A percentile compares a stretch with the other conserved stretches of the same genome.
Evolutionary conservation across 2,329 filamentous ascomycete genomes (phyloP).

Genomic region (Colletotrichum falcatum): DNA sequence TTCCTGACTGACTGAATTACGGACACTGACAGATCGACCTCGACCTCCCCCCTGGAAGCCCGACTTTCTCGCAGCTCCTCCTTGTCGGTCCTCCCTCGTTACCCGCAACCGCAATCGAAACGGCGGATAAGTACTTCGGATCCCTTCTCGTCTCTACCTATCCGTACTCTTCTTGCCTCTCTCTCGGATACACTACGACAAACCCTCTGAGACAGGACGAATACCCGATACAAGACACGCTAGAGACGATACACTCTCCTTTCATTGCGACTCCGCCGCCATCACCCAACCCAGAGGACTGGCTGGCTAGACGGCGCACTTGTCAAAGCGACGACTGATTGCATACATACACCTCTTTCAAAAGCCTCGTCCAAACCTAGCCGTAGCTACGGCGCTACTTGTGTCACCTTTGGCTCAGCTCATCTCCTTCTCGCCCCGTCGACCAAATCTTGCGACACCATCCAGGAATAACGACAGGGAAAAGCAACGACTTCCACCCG

Average conservation of each 20-base stretch:
- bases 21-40: background rate
- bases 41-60: background rate
- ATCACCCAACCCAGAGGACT: background rate
- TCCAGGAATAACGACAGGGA: constrained; percentile 8
- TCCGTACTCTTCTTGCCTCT: background rate
- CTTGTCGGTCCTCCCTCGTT: background rate
- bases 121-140: constrained; percentile 5
- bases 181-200: constrained; percentile 1
- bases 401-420: background rate
- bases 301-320: constrained; percentile 1
- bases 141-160: background rate
- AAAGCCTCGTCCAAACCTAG: constrained; percentile 20
- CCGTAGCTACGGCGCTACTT: no score
- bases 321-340: background rate
- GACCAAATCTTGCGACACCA: background rate
- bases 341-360: no score
- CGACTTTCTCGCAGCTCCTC: no score
- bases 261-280: constrained; percentile 7
- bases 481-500: constrained; percentile 7
- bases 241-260: background rate
- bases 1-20: background rate
- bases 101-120: background rate
- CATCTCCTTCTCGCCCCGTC: background rate
- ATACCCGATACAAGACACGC: no score
- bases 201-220: background rate